Conservation (phyloP, 1,139 yeast species). For the Zygoascus hellenicus region DNA sequence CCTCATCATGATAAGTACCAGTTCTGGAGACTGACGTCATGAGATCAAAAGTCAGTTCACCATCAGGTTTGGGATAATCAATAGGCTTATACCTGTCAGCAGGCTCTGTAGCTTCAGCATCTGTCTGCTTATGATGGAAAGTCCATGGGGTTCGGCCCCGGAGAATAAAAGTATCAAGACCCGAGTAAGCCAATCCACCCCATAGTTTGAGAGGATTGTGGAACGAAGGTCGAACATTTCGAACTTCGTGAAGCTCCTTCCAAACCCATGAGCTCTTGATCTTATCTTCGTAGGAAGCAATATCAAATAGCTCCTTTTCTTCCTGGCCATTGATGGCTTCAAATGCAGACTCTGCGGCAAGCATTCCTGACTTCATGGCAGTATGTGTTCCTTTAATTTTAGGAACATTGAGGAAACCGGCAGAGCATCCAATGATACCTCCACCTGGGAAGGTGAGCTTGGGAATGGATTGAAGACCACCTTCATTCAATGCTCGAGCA, state of each 20-base stretch:
- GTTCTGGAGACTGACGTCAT: slow-evolving; percentile 91
- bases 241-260: slow-evolving; percentile 71
- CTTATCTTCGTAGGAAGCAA: slow-evolving; percentile 52
- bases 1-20: slow-evolving; percentile 93
- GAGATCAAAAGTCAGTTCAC: slow-evolving; percentile 79
- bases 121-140: slow-evolving; percentile 62
- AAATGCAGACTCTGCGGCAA: slow-evolving; percentile 84
- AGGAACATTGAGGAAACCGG: slow-evolving; percentile 95
- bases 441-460: slow-evolving; percentile 92
- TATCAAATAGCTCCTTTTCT: slow-evolving; percentile 31
- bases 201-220: slow-evolving; percentile 60
- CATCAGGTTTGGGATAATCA: slow-evolving; percentile 92
- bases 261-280: slow-evolving; percentile 78
- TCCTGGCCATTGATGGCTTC: slow-evolving; percentile 44
- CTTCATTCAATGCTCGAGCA: slow-evolving; percentile 94
- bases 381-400: slow-evolving; percentile 98
- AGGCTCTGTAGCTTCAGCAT: slow-evolving; percentile 60
- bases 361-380: slow-evolving; percentile 89
- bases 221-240: slow-evolving; percentile 91
- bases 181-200: slow-evolving; percentile 82
- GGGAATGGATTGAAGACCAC: slow-evolving; percentile 91
- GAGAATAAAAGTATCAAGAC: slow-evolving; percentile 72
- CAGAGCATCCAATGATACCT: slow-evolving; percentile 85
- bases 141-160: slow-evolving; percentile 88
- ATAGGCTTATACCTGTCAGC: slow-evolving; percentile 66